A percentile compares a stretch with the other conserved stretches of the same genome.
Conservation (phyloP, 2,329 filamentous ascomycete genomes). For the Magnaporthiopsis poae region DNA sequence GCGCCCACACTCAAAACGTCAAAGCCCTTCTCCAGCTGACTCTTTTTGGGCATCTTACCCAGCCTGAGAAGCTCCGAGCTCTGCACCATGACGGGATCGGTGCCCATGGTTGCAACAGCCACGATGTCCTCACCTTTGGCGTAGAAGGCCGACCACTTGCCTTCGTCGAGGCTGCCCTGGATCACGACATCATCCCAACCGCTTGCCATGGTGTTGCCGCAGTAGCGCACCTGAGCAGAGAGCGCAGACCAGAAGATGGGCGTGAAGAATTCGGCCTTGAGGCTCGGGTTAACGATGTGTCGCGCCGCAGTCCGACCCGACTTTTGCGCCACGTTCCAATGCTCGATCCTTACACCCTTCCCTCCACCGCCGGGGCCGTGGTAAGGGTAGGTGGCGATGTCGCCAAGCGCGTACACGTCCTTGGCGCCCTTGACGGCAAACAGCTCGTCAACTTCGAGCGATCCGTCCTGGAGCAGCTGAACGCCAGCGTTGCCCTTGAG, state of each 20-base stretch:
- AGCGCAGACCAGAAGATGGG: conserved; percentile 96
- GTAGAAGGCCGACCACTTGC: conserved; percentile 84
- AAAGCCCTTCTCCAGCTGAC: conserved; percentile 56
- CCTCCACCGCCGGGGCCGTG: conserved; percentile 76
- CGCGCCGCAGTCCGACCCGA: conserved; percentile 69
- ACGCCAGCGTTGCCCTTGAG: conserved; percentile 62
- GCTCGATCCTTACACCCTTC: conserved; percentile 72
- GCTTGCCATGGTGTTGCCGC: conserved; percentile 63
- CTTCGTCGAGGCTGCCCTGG: conserved; percentile 63
- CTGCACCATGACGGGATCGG: conserved; percentile 78
- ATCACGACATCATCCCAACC: conserved; percentile 83
- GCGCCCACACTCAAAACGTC: conserved; percentile 37
- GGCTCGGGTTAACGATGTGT: conserved; percentile 59
- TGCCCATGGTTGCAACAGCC: conserved; percentile 81
- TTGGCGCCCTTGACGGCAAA: conserved; percentile 68
- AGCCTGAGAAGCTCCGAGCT: conserved; percentile 74
- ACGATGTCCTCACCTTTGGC: conserved; percentile 76
- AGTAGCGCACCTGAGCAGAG: conserved; percentile 82
- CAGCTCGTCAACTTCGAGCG: conserved; percentile 66
- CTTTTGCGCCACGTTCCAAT: conserved; percentile 98
- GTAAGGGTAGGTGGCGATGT: conserved; percentile 93
- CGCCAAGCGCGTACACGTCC: conserved; percentile 85
- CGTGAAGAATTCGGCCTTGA: conserved; percentile 63
- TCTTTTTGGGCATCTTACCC: conserved; percentile 74
- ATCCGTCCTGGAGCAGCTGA: conserved; percentile 72